These are phyloP conservation scores for Fusarium xyrophilum DNA, from an alignment of 2,329 filamentous ascomycete species.

Conservation along the genomic window DNA sequence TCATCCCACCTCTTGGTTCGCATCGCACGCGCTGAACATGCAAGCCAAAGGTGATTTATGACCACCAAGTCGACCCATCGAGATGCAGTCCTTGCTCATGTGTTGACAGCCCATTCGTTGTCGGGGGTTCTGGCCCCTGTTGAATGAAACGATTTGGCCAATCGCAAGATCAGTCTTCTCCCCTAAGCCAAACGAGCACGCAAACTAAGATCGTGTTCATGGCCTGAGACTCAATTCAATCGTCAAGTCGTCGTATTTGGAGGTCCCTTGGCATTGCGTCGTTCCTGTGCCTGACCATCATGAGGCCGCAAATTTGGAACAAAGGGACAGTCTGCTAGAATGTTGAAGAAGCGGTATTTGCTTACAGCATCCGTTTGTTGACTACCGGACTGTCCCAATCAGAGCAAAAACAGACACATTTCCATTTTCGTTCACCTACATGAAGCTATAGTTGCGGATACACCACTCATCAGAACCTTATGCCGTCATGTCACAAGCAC, in stretches of 20 bases:
- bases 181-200: slow-evolving; percentile 2
- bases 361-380: background rate
- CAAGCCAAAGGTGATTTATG: slow-evolving; percentile 19
- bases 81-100: slow-evolving; percentile 33
- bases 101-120: slow-evolving; percentile 36
- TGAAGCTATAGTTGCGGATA: slow-evolving; percentile 16
- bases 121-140: slow-evolving; percentile 17
- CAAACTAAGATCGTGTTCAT: background rate
- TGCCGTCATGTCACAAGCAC: slow-evolving; percentile 18
- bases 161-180: slow-evolving; percentile 18
- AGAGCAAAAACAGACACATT: slow-evolving; percentile 6
- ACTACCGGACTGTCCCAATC: background rate
- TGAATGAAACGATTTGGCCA: slow-evolving; percentile 20
- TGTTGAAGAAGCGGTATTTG: background rate
- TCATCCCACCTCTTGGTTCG: slow-evolving; percentile 6
- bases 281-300: slow-evolving; percentile 15
- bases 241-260: slow-evolving; percentile 5
- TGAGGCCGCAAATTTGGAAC: slow-evolving; percentile 8
- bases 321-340: background rate
- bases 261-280: background rate
- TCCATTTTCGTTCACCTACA: slow-evolving; percentile 22
- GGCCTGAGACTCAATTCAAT: background rate
- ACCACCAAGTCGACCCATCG: slow-evolving; percentile 29
- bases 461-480: slow-evolving; percentile 13
- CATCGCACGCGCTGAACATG: slow-evolving; percentile 27